Base-by-base conservation (phyloP, 768 basidiomycete genomes). In the Kwoniella newhampshirensis region DNA sequence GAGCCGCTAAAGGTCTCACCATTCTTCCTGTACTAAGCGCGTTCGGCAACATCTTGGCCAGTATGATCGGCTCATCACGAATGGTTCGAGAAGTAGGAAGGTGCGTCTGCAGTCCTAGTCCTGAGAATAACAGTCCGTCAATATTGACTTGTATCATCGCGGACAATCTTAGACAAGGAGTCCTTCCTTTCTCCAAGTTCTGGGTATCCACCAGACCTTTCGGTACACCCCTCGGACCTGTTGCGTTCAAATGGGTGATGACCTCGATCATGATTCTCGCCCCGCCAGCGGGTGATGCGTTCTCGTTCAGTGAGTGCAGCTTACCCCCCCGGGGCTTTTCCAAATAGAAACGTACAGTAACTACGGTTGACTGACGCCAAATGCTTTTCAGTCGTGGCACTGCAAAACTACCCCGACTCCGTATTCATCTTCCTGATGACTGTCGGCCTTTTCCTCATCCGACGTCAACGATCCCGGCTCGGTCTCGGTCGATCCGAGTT, bases 171-270 rank as follows among this genome's bases (percentile, higher is more conserved):
- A 77, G 82, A 45, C 82, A 83, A 73, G 82, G 82, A 11, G 72
- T 84, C 4, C 71, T 84, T 17, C 82, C 82, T 0, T 82, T 76
- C 46, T 82, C 88, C 0, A 79, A 80, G 1, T 81, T 87, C 69
- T 87, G 88, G 62, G 82, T 86, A 0, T 85, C 83, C 68, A 87
- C 83, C 70, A 83, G 83, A 60, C 87, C 87, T 0, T 89, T 86
- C 75, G 78, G 80, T 56, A 82, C 87, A 0, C 88, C 88, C 0
- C 70, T 86, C 1, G 78, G 82, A 0, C 87, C 86, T 0, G 77
- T 89, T 3, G 80, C 84, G 44, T 77, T 80, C 0, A 86, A 87
- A 63, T 89, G 84, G 73, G 18, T 83, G 4, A 66, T 87, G 15
- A 86, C 85, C 0, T 80, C 82, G 20, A 62, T 80, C 11, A 78